phyloP scores from a whole-genome alignment of 2,329 filamentous ascomycete species.

The Hyphodiscus sp. region DNA sequence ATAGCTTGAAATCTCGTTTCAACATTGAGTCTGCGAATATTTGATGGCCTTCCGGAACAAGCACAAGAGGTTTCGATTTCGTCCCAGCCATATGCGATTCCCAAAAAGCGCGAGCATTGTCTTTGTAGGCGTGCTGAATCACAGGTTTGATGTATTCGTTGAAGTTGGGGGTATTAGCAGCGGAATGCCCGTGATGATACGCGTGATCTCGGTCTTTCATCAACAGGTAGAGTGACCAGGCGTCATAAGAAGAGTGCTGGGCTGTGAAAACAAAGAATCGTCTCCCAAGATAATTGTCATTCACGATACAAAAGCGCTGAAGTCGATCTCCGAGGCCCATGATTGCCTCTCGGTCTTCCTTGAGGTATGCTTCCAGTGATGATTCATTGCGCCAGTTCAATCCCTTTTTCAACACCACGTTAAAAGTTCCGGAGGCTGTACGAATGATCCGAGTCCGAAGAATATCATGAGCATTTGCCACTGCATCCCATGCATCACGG shows the following conservation, averaged over 20 bases:
- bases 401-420: neutral
- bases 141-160: slow-evolving; percentile 7
- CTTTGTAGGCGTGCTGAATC: neutral
- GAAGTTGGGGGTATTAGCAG: neutral
- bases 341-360: neutral
- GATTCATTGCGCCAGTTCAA: neutral
- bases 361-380: slow-evolving; percentile 1
- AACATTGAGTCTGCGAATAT: neutral
- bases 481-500: neutral
- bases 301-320: slow-evolving; percentile 1
- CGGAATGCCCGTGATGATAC: neutral
- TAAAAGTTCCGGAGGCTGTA: neutral
- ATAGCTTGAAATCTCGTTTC: neutral
- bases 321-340: slow-evolving; percentile 5
- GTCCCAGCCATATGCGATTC: neutral
- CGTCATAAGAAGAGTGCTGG: slow-evolving; percentile 56
- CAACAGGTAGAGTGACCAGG: slow-evolving; percentile 33
- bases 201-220: slow-evolving; percentile 3
- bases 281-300: neutral
- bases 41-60: neutral
- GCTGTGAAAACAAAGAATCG: slow-evolving; percentile 25
- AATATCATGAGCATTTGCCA: neutral
- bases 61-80: slow-evolving; percentile 1
- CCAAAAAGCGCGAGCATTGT: slow-evolving; percentile 6
- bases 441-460: neutral